phyloP scores from a whole-genome alignment of 1,284 basidiomycete genomes.

The Ustanciosporium gigantosporum region DNA sequence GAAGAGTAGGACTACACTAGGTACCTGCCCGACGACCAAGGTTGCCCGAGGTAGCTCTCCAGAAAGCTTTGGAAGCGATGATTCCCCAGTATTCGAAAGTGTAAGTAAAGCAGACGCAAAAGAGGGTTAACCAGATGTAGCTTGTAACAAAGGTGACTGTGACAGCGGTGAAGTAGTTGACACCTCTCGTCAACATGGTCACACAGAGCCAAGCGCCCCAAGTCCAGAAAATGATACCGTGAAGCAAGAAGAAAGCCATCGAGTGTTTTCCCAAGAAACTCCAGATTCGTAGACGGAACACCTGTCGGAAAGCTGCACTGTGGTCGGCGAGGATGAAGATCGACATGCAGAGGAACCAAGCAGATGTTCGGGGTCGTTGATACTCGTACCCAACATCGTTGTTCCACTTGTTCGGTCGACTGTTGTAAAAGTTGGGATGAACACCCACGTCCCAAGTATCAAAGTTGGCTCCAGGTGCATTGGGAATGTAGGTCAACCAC shows the following conservation, averaged over 20 bases:
- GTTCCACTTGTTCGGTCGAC: conserved; percentile 28
- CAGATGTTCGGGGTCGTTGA: conserved; percentile 23
- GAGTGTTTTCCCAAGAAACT: conserved; percentile 45
- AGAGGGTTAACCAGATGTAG: conserved; percentile 35
- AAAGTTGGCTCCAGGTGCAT: conserved; percentile 24
- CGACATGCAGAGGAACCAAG: conserved; percentile 41
- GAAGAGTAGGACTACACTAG: not conserved
- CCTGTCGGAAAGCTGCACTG: conserved; percentile 31
- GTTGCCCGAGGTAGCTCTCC: conserved; percentile 41
- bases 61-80: conserved; percentile 45
- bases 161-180: conserved; percentile 43
- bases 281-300: conserved; percentile 50
- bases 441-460: conserved; percentile 37
- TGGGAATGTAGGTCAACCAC: conserved; percentile 33
- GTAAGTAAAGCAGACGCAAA: conserved; percentile 47
- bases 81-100: conserved; percentile 53
- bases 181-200: conserved; percentile 25
- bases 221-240: conserved; percentile 53
- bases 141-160: conserved; percentile 43
- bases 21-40: conserved; percentile 28
- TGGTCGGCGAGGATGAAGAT: conserved; percentile 51
- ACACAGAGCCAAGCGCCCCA: conserved; percentile 47
- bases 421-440: conserved; percentile 46
- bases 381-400: conserved; percentile 22
- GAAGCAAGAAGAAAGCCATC: conserved; percentile 47